These are phyloP conservation scores for Pyricularia grisea DNA, from an alignment of 2,329 filamentous ascomycete species.

Conservation along the genomic window DNA sequence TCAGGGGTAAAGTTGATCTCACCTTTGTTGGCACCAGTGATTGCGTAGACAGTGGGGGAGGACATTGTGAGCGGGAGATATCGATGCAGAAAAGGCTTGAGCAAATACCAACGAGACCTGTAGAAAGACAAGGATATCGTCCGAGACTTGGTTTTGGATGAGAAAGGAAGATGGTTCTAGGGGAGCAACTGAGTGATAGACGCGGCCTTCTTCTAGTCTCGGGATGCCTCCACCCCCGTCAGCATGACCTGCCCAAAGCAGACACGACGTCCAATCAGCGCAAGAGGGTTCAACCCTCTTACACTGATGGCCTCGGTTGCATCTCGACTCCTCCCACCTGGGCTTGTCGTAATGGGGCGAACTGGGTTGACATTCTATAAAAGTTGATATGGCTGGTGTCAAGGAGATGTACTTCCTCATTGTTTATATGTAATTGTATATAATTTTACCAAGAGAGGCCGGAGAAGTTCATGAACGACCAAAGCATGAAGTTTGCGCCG, in stretches of 20 bases:
- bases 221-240: background rate
- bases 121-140: background rate
- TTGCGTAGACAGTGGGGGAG: constrained; percentile 17
- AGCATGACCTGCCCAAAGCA: constrained; percentile 5
- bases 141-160: too few species aligned
- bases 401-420: background rate
- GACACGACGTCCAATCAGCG: constrained; percentile 5
- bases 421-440: too few species aligned
- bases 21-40: constrained; percentile 21
- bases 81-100: background rate
- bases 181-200: background rate
- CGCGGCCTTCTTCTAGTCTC: background rate
- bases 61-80: constrained; percentile 10
- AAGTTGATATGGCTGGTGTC: background rate
- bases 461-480: too few species aligned
- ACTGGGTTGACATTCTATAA: background rate
- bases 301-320: background rate
- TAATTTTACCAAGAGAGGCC: too few species aligned
- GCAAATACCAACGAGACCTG: background rate
- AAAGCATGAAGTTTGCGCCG: too few species aligned
- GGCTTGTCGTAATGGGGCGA: background rate
- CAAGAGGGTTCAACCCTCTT: constrained; percentile 5
- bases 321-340: background rate
- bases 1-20: background rate
- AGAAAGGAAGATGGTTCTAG: background rate